These are phyloP conservation scores for Fusarium sp. DNA, from an alignment of 2,329 filamentous ascomycete genomes.

Conservation along the genomic window DNA sequence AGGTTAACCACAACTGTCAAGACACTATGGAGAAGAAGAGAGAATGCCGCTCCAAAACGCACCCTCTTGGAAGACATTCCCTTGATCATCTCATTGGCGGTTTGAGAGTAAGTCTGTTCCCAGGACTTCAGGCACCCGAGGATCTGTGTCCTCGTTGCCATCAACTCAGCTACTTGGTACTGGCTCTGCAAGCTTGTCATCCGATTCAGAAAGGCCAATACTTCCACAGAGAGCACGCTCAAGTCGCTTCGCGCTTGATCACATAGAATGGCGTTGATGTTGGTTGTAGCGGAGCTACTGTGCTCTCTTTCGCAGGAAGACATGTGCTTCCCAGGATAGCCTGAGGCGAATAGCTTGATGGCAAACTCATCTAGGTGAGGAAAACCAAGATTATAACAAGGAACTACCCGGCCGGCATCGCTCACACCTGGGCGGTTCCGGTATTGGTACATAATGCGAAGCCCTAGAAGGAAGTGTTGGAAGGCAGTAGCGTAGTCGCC, in stretches of 20 bases:
- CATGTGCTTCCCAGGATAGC: neutral
- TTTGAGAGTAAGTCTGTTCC: conserved; percentile 1
- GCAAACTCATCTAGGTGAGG: conserved; percentile 9
- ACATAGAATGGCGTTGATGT: neutral
- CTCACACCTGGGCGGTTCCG: conserved; percentile 1
- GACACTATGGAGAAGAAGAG: neutral
- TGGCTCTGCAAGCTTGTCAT: neutral
- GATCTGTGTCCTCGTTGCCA: neutral
- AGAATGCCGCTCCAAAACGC: neutral
- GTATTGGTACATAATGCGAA: conserved; percentile 15
- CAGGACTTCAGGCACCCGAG: neutral
- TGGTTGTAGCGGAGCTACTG: neutral
- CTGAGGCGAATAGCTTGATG: conserved; percentile 13
- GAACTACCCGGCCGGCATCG: conserved; percentile 2
- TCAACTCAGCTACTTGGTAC: neutral
- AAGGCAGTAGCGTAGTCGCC: conserved; percentile 3
- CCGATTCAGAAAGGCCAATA: neutral
- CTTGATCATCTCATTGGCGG: neutral
- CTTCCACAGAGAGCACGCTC: neutral
- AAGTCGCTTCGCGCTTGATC: conserved; percentile 2
- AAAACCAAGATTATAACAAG: neutral
- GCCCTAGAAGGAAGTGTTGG: conserved; percentile 6
- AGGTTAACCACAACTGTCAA: neutral
- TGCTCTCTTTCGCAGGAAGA: neutral
- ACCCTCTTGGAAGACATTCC: neutral